Conservation (phyloP, 352 stramenopile species). For the Globisporangium acanthophoron region DNA sequence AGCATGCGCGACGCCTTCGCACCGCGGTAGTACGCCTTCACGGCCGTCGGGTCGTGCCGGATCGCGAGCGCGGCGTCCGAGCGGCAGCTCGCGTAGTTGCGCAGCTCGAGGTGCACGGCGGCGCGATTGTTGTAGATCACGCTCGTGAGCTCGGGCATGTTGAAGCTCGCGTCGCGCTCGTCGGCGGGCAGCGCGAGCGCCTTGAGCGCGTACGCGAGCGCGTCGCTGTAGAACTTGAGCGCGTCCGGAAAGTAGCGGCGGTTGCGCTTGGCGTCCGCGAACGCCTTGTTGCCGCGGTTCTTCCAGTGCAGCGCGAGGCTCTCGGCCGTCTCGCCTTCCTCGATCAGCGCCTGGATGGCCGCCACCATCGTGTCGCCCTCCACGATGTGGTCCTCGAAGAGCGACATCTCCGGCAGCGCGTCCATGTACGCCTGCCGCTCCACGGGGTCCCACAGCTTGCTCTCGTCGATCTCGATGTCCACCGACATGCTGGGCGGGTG, state of each 20-base stretch:
- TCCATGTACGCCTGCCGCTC: constrained; percentile 85
- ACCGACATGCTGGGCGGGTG: constrained; percentile 19
- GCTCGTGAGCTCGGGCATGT: constrained; percentile 68
- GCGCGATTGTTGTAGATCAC: constrained; percentile 81
- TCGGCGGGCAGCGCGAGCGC: constrained; percentile 55
- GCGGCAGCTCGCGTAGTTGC: constrained; percentile 82
- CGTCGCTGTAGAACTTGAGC: constrained; percentile 77
- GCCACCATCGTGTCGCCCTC: constrained; percentile 84
- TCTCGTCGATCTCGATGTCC: constrained; percentile 85
- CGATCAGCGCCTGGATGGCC: constrained; percentile 82
- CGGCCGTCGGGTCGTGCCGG: constrained; percentile 54
- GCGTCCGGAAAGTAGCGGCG: constrained; percentile 68
- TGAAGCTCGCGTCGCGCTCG: constrained; percentile 49
- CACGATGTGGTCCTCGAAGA: constrained; percentile 86
- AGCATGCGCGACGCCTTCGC: constrained; percentile 80
- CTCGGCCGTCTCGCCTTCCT: constrained; percentile 84
- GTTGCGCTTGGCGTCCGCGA: constrained; percentile 69
- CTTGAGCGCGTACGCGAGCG: constrained; percentile 72
- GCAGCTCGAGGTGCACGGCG: constrained; percentile 76
- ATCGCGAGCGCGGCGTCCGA: constrained; percentile 74
- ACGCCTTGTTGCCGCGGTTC: constrained; percentile 87
- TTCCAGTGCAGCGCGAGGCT: constrained; percentile 85
- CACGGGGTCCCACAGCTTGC: constrained; percentile 75
- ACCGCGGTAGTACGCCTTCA: constrained; percentile 85
- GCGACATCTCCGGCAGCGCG: constrained; percentile 76